Conservation (phyloP, 805 yeast genomes). For the Millerozyma miso region DNA sequence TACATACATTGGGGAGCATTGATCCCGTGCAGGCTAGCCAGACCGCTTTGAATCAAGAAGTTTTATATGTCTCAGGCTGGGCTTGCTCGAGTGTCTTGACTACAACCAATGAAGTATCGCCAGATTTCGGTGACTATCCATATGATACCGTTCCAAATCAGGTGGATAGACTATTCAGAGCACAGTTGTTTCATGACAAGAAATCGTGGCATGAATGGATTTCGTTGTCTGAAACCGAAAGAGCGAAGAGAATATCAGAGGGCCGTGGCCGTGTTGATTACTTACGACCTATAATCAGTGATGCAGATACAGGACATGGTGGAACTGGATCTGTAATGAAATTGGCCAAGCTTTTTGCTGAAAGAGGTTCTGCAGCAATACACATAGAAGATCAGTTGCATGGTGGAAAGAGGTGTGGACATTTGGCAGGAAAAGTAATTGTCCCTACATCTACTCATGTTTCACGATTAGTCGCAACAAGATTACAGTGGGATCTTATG, state of each 20-base stretch:
- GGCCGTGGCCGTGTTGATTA: conserved; percentile 3
- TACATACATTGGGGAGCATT: conserved; percentile 54
- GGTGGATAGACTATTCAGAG: conserved; percentile 4
- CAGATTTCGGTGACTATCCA: conserved; percentile 67
- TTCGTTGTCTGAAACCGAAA: conserved; percentile 1
- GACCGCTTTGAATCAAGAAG: conserved; percentile 42
- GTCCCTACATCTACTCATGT: conserved; percentile 5
- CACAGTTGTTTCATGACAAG: conserved; percentile 5
- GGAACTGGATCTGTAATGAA: conserved; percentile 5
- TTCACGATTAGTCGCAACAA: conserved; percentile 3
- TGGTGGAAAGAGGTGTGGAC: conserved; percentile 4
- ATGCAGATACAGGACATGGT: conserved; percentile 6
- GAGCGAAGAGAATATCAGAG: conserved; percentile 2
- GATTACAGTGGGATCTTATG: conserved; percentile 6
- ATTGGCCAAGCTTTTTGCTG: conserved; percentile 4
- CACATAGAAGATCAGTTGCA: conserved; percentile 4
- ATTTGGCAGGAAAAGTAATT: conserved; percentile 3
- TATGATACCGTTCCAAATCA: conserved; percentile 57
- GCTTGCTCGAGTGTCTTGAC: conserved; percentile 30
- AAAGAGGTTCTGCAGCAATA: conserved; percentile 5
- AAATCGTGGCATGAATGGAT: conserved; percentile 3
- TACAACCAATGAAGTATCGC: conserved; percentile 54
- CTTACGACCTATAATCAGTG: conserved; percentile 4
- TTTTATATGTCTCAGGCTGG: conserved; percentile 57
- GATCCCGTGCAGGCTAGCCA: conserved; percentile 64